Evolutionary conservation across 73 alveolate species (phyloP).

Genomic region (Paramecium tetraurelia): DNA sequence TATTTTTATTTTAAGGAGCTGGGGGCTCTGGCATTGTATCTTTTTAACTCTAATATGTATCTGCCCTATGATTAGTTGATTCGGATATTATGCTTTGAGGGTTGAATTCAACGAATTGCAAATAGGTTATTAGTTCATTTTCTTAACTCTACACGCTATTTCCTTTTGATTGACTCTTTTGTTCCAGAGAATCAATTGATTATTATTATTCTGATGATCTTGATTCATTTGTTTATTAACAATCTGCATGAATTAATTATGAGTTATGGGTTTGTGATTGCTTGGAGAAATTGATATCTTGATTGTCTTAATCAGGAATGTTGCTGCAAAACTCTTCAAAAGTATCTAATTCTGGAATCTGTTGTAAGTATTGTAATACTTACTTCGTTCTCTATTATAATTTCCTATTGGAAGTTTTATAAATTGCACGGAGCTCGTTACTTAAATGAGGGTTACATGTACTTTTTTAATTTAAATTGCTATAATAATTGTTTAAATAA

Average conservation of each 20-base stretch:
- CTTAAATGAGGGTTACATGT: neutral
- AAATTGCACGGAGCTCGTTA: neutral
- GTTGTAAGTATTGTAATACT: neutral
- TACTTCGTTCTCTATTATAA: neutral
- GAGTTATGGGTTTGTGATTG: neutral
- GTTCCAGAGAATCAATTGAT: neutral
- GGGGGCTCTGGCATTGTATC: conserved; percentile 22
- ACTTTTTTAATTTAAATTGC: neutral
- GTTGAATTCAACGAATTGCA: neutral
- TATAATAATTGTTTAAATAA: neutral
- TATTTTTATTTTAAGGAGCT: conserved; percentile 25
- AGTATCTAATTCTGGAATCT: conserved; percentile 13
- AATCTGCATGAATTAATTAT: neutral
- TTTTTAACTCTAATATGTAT: neutral
- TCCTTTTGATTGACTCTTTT: neutral
- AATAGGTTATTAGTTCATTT: neutral
- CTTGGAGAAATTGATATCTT: neutral
- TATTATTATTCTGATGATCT: neutral
- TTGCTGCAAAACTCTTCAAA: conserved; percentile 38
- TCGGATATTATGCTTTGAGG: neutral
- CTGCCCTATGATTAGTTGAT: neutral
- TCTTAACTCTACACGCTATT: neutral
- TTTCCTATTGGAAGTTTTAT: neutral
- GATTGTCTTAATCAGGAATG: neutral
- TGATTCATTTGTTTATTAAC: neutral